These are phyloP conservation scores for Petunia secreta DNA, from an alignment of 257 asterid species.

Conservation along the genomic window DNA sequence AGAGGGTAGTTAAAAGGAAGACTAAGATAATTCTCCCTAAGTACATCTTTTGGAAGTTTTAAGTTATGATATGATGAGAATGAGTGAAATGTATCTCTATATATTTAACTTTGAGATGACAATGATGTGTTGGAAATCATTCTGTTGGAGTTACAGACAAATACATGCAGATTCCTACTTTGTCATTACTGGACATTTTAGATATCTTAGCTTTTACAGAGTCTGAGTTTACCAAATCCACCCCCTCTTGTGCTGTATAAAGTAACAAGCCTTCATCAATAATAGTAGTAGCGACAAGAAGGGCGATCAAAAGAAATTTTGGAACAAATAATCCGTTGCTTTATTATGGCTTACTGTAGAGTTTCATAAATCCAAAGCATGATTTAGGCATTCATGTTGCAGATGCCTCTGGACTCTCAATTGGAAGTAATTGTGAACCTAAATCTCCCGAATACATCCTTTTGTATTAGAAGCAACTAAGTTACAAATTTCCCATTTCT, in stretches of 20 bases:
- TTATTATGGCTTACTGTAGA: too few species aligned
- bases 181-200: background rate
- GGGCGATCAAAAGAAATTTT: too few species aligned
- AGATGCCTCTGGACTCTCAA: too few species aligned
- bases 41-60: conserved; percentile 29
- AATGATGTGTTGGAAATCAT: conserved; percentile 1
- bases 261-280: too few species aligned
- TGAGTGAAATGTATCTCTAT: conserved; percentile 15
- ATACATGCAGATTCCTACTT: background rate
- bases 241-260: background rate
- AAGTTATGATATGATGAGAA: background rate
- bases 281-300: too few species aligned
- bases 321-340: too few species aligned
- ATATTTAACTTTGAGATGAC: background rate
- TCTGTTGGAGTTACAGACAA: background rate
- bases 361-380: too few species aligned
- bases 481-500: too few species aligned
- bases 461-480: too few species aligned
- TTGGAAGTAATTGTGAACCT: too few species aligned
- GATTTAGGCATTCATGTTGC: too few species aligned
- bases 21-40: conserved; percentile 19
- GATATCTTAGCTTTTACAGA: background rate
- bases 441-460: too few species aligned
- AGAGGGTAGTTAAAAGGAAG: conserved; percentile 28
- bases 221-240: background rate